Evolutionary conservation across 345 rosid species (phyloP).

Genomic region (Carallia brachiata): DNA sequence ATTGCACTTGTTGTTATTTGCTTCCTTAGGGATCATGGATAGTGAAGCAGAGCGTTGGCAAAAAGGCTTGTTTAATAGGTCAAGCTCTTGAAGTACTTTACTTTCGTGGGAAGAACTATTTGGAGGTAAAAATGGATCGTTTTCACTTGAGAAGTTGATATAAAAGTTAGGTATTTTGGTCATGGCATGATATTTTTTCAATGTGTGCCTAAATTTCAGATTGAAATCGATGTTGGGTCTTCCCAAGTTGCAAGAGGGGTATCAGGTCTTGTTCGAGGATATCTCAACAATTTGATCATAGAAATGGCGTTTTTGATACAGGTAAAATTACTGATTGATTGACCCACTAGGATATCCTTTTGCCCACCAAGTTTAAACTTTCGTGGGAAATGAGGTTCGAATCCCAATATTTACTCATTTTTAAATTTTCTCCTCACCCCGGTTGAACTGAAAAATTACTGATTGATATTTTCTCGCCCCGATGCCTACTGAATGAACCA

Average conservation of each 20-base stretch:
- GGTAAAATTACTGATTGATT: slow-evolving; percentile 31
- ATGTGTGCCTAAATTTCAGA: slow-evolving; percentile 35
- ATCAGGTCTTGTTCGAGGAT: slow-evolving; percentile 74
- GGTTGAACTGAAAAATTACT: too few species aligned
- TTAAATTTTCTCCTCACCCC: too few species aligned
- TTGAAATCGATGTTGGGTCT: slow-evolving; percentile 80
- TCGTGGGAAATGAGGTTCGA: not conserved
- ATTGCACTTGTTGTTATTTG: slow-evolving; percentile 3
- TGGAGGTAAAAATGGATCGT: slow-evolving; percentile 51
- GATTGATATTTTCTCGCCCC: too few species aligned
- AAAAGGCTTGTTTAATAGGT: slow-evolving; percentile 79
- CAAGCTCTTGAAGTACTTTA: slow-evolving; percentile 69
- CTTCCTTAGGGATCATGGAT: slow-evolving; percentile 86
- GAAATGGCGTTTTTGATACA: slow-evolving; percentile 96
- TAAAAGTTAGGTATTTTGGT: not conserved
- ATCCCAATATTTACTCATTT: too few species aligned
- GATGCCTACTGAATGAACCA: too few species aligned
- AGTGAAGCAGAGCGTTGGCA: slow-evolving; percentile 92
- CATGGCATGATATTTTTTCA: not conserved
- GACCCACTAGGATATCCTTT: too few species aligned
- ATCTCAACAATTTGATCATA: slow-evolving; percentile 72
- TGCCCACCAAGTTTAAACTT: not conserved
- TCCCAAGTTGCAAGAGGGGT: slow-evolving; percentile 91
- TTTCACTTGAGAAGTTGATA: not conserved
- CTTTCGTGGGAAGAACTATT: slow-evolving; percentile 68